A percentile compares a stretch with the other conserved stretches of the same genome.
These are phyloP conservation scores for Rusavskia elegans DNA, from an alignment of 495 filamentous ascomycete species.

Conservation along the genomic window DNA sequence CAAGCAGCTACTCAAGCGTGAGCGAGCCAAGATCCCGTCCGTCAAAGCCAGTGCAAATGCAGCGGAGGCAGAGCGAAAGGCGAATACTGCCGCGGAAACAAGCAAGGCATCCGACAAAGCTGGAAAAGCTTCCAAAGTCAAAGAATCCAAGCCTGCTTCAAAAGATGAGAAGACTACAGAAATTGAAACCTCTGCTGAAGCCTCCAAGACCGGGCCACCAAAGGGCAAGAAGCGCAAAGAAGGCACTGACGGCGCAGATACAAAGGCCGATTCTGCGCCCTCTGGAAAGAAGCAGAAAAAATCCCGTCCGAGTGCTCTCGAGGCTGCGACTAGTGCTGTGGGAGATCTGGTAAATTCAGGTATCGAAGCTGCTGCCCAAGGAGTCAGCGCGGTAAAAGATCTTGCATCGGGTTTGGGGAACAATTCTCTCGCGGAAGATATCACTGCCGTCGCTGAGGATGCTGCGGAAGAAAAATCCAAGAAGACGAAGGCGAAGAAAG, in stretches of 20 bases:
- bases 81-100: conserved; percentile 4
- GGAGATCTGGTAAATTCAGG: conserved; percentile 5
- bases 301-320: conserved; percentile 1
- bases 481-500: conserved; percentile 4
- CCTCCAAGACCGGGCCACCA: conserved; percentile 10
- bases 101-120: conserved; percentile 13
- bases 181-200: neutral
- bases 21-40: neutral
- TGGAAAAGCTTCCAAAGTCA: conserved; percentile 3
- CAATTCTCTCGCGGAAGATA: conserved; percentile 1
- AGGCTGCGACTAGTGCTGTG: conserved; percentile 1
- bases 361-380: conserved; percentile 6
- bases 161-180: neutral
- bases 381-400: conserved; percentile 8
- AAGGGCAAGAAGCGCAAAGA: conserved; percentile 13
- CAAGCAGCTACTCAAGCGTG: conserved; percentile 2
- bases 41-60: neutral
- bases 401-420: conserved; percentile 4
- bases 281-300: conserved; percentile 10
- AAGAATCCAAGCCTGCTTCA: neutral
- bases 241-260: conserved; percentile 3
- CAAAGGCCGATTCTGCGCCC: conserved; percentile 1
- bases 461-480: conserved; percentile 9
- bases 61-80: conserved; percentile 2
- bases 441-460: conserved; percentile 1